phyloP scores from a whole-genome alignment of 2,329 filamentous ascomycete genomes.

The Xylariaceae sp. region DNA sequence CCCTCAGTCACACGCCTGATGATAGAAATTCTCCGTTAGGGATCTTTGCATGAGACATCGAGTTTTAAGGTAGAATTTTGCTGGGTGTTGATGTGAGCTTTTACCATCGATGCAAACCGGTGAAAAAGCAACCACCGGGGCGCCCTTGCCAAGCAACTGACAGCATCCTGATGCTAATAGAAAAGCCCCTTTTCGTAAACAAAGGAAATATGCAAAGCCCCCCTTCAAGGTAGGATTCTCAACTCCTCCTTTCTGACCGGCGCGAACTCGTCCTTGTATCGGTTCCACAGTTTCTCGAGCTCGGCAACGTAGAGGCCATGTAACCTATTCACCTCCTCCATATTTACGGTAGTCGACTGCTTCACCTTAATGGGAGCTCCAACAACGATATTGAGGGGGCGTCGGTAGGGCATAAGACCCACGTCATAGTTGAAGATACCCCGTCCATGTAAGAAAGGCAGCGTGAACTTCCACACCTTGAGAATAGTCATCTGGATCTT shows the following conservation, averaged over 20 bases:
- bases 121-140: too few relatives aligned
- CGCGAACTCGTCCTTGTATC: constrained; percentile 73
- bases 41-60: too few relatives aligned
- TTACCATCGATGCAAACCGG: too few relatives aligned
- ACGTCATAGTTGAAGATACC: constrained; percentile 98
- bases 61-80: too few relatives aligned
- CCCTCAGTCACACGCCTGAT: too few relatives aligned
- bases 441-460: constrained; percentile 83
- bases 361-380: constrained; percentile 72
- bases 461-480: constrained; percentile 82
- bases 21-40: too few relatives aligned
- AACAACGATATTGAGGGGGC: constrained; percentile 83
- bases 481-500: constrained; percentile 79
- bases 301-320: constrained; percentile 75
- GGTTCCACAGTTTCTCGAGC: constrained; percentile 66
- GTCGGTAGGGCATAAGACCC: constrained; percentile 88
- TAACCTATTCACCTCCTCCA: constrained; percentile 72
- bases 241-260: constrained; percentile 58
- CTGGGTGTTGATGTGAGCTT: too few relatives aligned
- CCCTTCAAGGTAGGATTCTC: constrained; percentile 47
- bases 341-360: constrained; percentile 57
- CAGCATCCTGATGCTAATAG: background rate
- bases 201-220: background rate
- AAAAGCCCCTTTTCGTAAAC: background rate
- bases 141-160: background rate